phyloP scores from a whole-genome alignment of 2,329 filamentous ascomycete genomes.

The Penicillium sp. region DNA sequence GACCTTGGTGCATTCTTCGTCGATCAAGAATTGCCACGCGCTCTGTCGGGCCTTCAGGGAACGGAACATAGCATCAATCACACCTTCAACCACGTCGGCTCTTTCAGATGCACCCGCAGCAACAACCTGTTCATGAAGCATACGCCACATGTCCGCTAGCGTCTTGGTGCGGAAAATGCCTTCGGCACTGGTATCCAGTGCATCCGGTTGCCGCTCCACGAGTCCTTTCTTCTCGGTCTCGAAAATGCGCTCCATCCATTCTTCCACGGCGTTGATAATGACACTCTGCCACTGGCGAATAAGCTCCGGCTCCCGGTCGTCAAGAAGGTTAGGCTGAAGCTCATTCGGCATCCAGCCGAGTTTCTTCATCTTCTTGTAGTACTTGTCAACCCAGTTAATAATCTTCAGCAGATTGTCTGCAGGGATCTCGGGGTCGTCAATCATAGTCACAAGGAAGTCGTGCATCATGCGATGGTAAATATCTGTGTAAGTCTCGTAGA shows the following conservation, averaged over 20 bases:
- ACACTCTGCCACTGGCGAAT: conserved; percentile 91
- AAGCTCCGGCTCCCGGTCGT: conserved; percentile 84
- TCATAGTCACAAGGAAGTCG: conserved; percentile 78
- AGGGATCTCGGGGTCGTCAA: conserved; percentile 80
- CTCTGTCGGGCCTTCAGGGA: conserved; percentile 79
- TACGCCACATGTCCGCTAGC: conserved; percentile 92
- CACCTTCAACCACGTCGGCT: conserved; percentile 87
- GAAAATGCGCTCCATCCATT: conserved; percentile 96
- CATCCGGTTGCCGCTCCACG: conserved; percentile 71
- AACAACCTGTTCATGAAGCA: conserved; percentile 89
- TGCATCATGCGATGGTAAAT: conserved; percentile 96
- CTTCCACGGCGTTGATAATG: conserved; percentile 91
- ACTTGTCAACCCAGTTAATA: conserved; percentile 92
- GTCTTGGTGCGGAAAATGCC: conserved; percentile 91
- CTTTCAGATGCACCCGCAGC: conserved; percentile 83
- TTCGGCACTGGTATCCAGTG: conserved; percentile 83
- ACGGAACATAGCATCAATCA: conserved; percentile 93
- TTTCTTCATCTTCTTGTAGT: conserved; percentile 93
- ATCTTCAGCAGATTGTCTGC: conserved; percentile 88
- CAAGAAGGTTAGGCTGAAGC: conserved; percentile 82
- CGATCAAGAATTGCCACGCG: conserved; percentile 82
- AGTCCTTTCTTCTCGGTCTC: conserved; percentile 79
- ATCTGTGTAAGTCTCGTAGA: conserved; percentile 82
- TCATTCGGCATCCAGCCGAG: conserved; percentile 75
- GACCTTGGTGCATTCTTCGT: conserved; percentile 78